phyloP scores from a whole-genome alignment of 2,329 filamentous ascomycete species.

The Xylaria digitata region DNA sequence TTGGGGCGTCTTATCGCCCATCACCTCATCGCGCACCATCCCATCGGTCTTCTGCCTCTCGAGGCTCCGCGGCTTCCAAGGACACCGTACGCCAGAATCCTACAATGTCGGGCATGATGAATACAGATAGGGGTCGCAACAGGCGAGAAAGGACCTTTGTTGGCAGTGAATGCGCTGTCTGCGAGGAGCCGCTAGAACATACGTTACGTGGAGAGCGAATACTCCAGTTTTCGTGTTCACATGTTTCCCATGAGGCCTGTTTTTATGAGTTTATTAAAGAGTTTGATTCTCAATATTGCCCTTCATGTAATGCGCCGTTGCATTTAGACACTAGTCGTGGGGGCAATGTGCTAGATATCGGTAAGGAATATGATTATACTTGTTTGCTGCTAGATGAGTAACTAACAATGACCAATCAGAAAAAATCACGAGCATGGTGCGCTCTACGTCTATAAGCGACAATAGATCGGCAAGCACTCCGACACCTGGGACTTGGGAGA shows the following conservation, averaged over 20 bases:
- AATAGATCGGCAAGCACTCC: conserved; percentile 63
- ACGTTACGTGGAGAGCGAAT: conserved; percentile 94
- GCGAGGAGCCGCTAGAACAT: conserved; percentile 95
- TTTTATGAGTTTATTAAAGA: conserved; percentile 99
- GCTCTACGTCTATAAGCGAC: conserved; percentile 79
- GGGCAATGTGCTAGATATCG: conserved; percentile 91
- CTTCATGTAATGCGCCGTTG: conserved; percentile 90
- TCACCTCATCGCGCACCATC: conserved; percentile 51
- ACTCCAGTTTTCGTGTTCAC: conserved; percentile 94
- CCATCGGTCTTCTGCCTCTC: conserved; percentile 54
- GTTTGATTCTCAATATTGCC: conserved; percentile 92
- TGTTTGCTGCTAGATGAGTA: not conserved
- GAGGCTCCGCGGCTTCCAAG: conserved; percentile 53
- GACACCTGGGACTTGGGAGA: conserved; percentile 76
- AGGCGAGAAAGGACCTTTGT: conserved; percentile 94
- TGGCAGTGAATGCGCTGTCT: conserved; percentile 93
- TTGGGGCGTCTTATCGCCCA: conserved; percentile 51
- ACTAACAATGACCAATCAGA: conserved; percentile 65
- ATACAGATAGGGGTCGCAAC: conserved; percentile 79
- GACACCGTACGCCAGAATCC: conserved; percentile 50
- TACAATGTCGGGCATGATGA: conserved; percentile 73
- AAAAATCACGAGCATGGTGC: conserved; percentile 93
- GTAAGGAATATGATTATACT: conserved; percentile 59
- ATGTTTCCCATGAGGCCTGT: conserved; percentile 97
- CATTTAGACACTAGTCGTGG: conserved; percentile 92